Evolutionary conservation across 169 alveolate species (phyloP).

Genomic region (Eimeria sp.): DNA sequence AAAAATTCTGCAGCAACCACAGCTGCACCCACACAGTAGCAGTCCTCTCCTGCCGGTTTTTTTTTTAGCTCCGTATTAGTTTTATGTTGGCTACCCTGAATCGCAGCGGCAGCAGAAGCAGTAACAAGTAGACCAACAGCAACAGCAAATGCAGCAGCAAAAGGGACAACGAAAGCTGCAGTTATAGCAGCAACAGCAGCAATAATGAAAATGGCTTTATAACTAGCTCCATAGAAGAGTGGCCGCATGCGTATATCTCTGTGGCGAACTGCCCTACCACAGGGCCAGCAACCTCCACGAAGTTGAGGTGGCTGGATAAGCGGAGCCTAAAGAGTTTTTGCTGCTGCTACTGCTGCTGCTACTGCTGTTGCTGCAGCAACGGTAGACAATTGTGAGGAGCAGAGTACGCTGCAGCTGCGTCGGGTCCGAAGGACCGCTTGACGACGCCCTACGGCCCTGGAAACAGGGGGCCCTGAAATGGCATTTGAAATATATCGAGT

Average conservation of each 20-base stretch:
- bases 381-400: not conserved
- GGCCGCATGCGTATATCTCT: not conserved
- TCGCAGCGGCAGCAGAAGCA: not conserved
- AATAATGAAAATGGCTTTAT: not conserved
- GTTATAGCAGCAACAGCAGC: not conserved
- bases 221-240: no score
- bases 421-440: not conserved
- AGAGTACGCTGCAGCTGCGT: not conserved
- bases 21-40: not conserved
- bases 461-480: not conserved
- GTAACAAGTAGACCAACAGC: not conserved
- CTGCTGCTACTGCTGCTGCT: no score
- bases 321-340: not conserved
- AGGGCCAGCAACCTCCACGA: not conserved
- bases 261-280: not conserved
- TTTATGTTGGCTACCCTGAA: conserved; percentile 2
- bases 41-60: not conserved
- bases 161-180: no score
- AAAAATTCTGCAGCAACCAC: not conserved
- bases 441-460: not conserved
- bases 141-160: not conserved
- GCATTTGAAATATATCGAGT: not conserved
- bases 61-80: not conserved
- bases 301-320: not conserved
- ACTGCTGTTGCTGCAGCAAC: not conserved